Evolutionary conservation across 257 asterid genomes (phyloP).

Genomic region (Capsicum baccatum): DNA sequence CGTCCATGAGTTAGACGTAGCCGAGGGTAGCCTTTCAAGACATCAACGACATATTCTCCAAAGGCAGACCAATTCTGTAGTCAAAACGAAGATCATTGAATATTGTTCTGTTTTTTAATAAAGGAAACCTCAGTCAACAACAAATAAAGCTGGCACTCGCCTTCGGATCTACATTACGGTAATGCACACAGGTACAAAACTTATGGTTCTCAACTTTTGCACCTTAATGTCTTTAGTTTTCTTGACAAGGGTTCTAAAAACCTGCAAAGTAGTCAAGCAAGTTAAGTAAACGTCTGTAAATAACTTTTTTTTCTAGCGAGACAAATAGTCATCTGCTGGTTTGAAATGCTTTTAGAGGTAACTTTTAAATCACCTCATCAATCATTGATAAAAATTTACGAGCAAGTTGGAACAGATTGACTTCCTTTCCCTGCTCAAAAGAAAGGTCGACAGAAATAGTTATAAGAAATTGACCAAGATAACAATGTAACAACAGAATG

Average conservation of each 20-base stretch:
- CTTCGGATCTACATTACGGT: conserved; percentile 78
- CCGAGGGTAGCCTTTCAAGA: conserved; percentile 70
- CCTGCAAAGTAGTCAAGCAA: conserved; percentile 44
- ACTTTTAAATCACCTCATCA: conserved; percentile 56
- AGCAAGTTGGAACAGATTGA: conserved; percentile 90
- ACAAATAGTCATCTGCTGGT: background rate
- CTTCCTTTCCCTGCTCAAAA: conserved; percentile 68
- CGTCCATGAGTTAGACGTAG: conserved; percentile 85
- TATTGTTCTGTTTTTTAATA: background rate
- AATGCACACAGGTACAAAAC: conserved; percentile 74
- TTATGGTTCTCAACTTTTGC: conserved; percentile 79
- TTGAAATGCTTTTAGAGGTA: background rate
- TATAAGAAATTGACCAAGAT: background rate
- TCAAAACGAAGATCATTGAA: conserved; percentile 22
- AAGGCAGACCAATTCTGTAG: conserved; percentile 77
- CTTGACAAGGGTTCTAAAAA: conserved; percentile 57
- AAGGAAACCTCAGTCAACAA: background rate
- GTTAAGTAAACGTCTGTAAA: background rate
- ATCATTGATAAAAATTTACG: conserved; percentile 86
- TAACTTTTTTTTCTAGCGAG: background rate
- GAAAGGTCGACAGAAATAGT: background rate
- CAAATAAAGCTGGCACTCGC: conserved; percentile 46
- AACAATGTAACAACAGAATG: background rate
- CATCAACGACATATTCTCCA: conserved; percentile 82
- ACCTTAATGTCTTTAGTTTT: conserved; percentile 58